Conservation (phyloP, 768 basidiomycete species). For the Boletus patriciae region DNA sequence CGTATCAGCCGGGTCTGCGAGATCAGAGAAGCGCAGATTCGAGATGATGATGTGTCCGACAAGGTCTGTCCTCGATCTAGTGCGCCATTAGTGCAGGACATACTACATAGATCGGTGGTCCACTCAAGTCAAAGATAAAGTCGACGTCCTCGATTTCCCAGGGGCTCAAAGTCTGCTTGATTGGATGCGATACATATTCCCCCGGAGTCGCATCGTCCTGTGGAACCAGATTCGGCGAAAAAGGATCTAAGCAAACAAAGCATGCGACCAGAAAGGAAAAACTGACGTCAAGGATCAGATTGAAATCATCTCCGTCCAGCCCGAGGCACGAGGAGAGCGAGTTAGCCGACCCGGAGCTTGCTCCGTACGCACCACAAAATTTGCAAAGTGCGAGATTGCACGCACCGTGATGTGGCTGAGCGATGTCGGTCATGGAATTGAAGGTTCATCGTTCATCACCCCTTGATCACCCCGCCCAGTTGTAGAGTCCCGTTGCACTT, state of each 20-base stretch:
- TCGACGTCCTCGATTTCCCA: constrained; percentile 45
- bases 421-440: too few species aligned
- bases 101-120: neutral
- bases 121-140: constrained; percentile 48
- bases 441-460: too few species aligned
- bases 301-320: constrained; percentile 53
- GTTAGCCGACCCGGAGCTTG: constrained; percentile 5
- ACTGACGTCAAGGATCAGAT: constrained; percentile 45
- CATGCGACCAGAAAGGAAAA: neutral
- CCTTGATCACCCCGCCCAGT: too few species aligned
- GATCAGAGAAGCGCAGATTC: constrained; percentile 46
- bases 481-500: too few species aligned
- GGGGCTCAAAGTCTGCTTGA: constrained; percentile 30
- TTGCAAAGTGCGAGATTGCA: too few species aligned
- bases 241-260: constrained; percentile 8
- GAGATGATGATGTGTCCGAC: constrained; percentile 43
- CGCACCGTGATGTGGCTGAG: too few species aligned
- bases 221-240: constrained; percentile 35
- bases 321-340: constrained; percentile 46
- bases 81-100: neutral
- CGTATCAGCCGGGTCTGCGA: constrained; percentile 27
- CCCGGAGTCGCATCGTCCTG: constrained; percentile 32
- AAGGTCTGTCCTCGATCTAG: constrained; percentile 40
- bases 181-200: constrained; percentile 38
- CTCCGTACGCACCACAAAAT: too few species aligned